Percentiles rank a stretch among this genome's conserved stretches.
Conservation (phyloP, 2,329 filamentous ascomycete species). For the Pseudogymnoascus sp. region DNA sequence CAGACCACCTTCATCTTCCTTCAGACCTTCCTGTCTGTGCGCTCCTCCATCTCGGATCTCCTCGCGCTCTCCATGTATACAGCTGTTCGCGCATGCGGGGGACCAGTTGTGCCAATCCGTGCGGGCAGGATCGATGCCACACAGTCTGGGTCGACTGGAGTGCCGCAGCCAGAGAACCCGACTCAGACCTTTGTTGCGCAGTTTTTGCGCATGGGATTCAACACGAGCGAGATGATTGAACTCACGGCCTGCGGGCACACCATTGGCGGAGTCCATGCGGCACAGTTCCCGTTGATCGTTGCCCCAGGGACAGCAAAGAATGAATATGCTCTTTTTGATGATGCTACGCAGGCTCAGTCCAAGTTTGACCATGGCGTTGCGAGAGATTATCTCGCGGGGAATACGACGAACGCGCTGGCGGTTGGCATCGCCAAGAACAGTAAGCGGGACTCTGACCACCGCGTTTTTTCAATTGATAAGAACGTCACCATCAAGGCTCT, state of each 20-base stretch:
- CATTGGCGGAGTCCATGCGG: slow-evolving; percentile 49
- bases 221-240: slow-evolving; percentile 48
- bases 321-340: slow-evolving; percentile 39
- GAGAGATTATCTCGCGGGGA: slow-evolving; percentile 47
- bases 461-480: slow-evolving; percentile 46
- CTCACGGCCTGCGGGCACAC: slow-evolving; percentile 54
- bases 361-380: slow-evolving; percentile 49
- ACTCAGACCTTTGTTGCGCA: slow-evolving; percentile 43
- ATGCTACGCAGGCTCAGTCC: slow-evolving; percentile 34
- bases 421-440: slow-evolving; percentile 39
- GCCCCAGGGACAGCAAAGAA: slow-evolving; percentile 32
- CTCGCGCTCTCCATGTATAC: slow-evolving; percentile 51
- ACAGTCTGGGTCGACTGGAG: slow-evolving; percentile 37
- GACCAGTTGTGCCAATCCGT: slow-evolving; percentile 44
- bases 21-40: slow-evolving; percentile 43
- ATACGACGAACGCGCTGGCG: slow-evolving; percentile 46
- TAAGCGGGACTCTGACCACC: slow-evolving; percentile 45
- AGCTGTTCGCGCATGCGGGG: slow-evolving; percentile 50
- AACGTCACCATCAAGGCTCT: slow-evolving; percentile 47
- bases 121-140: slow-evolving; percentile 48
- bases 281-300: slow-evolving; percentile 46
- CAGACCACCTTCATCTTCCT: slow-evolving; percentile 45
- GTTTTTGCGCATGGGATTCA: slow-evolving; percentile 51
- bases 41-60: slow-evolving; percentile 47
- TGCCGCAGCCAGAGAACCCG: slow-evolving; percentile 50